Conservation (phyloP, 2,329 filamentous ascomycete species). For the Tolypocladium tropicale region DNA sequence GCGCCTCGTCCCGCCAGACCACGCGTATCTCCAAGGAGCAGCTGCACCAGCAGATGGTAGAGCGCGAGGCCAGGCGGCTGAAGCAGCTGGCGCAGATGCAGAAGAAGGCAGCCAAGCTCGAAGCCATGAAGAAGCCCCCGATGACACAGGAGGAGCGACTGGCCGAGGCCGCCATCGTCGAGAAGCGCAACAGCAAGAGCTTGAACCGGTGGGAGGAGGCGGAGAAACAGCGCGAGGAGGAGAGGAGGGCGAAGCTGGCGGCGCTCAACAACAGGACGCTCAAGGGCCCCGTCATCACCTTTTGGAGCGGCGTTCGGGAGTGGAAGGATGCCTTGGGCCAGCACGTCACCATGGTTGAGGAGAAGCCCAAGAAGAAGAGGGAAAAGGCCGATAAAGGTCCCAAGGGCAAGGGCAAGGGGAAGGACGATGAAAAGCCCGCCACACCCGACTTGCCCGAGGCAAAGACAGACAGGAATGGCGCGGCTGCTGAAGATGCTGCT, state of each 20-base stretch:
- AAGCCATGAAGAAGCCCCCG: slow-evolving; percentile 64
- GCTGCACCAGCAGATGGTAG: slow-evolving; percentile 60
- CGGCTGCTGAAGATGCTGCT: neutral
- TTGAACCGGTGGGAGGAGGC: slow-evolving; percentile 90
- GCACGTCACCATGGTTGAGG: slow-evolving; percentile 50
- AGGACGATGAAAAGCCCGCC: slow-evolving; percentile 11
- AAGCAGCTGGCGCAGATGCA: slow-evolving; percentile 61
- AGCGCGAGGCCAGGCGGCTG: slow-evolving; percentile 59
- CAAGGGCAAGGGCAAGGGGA: slow-evolving; percentile 19
- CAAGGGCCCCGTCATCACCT: slow-evolving; percentile 80
- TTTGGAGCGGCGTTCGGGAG: slow-evolving; percentile 85
- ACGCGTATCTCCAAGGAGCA: slow-evolving; percentile 51
- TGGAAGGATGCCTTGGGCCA: slow-evolving; percentile 69
- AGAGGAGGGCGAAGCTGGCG: slow-evolving; percentile 71
- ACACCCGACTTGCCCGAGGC: slow-evolving; percentile 5
- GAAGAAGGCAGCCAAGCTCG: slow-evolving; percentile 57
- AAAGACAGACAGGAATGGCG: slow-evolving; percentile 4
- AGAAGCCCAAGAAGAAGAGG: slow-evolving; percentile 50
- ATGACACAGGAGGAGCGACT: slow-evolving; percentile 84
- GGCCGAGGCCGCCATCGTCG: slow-evolving; percentile 70
- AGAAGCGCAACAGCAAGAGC: slow-evolving; percentile 81
- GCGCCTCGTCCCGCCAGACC: slow-evolving; percentile 47
- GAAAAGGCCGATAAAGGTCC: slow-evolving; percentile 25
- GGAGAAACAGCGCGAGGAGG: slow-evolving; percentile 79
- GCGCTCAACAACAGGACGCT: slow-evolving; percentile 80